A percentile compares a stretch with the other conserved stretches of the same genome.
These are phyloP conservation scores for Crithidia bombi DNA, from an alignment of 208 protist species.

Conservation along the genomic window DNA sequence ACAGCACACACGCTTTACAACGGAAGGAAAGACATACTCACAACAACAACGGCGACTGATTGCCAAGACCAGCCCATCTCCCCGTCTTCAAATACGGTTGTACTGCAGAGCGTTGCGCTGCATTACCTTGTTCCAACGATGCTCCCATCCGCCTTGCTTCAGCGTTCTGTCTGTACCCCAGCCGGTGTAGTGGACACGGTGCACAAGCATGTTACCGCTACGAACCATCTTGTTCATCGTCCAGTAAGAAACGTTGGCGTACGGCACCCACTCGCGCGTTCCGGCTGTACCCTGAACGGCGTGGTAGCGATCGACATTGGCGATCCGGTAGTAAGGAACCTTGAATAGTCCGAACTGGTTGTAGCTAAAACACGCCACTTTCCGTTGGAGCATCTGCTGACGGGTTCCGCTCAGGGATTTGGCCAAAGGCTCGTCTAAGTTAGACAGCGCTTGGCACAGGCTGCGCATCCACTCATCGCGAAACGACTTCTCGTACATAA, in stretches of 20 bases:
- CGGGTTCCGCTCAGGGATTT: conserved; percentile 65
- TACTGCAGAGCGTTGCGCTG: conserved; percentile 90
- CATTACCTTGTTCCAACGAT: conserved; percentile 93
- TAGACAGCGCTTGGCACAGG: conserved; percentile 74
- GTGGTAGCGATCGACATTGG: conserved; percentile 88
- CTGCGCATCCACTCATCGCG: conserved; percentile 89
- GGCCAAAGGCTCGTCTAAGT: conserved; percentile 82
- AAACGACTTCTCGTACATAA: conserved; percentile 94
- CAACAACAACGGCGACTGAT: not conserved
- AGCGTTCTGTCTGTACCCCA: conserved; percentile 83
- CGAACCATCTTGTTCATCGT: conserved; percentile 93
- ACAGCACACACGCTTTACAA: not conserved
- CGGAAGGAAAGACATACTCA: not conserved
- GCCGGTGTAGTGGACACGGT: conserved; percentile 87
- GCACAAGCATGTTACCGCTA: conserved; percentile 83
- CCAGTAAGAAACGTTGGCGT: conserved; percentile 89
- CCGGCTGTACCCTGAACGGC: conserved; percentile 77
- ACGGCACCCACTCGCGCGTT: conserved; percentile 90
- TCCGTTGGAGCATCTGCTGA: conserved; percentile 88
- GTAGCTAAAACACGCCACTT: conserved; percentile 89
- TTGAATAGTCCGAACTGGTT: conserved; percentile 91
- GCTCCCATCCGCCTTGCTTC: conserved; percentile 87
- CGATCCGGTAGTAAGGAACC: conserved; percentile 81
- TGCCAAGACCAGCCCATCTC: not conserved
- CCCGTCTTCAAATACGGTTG: conserved; percentile 56